Evolutionary conservation across 179 eudicot species (phyloP).

Genomic region (Pouteria campechiana): DNA sequence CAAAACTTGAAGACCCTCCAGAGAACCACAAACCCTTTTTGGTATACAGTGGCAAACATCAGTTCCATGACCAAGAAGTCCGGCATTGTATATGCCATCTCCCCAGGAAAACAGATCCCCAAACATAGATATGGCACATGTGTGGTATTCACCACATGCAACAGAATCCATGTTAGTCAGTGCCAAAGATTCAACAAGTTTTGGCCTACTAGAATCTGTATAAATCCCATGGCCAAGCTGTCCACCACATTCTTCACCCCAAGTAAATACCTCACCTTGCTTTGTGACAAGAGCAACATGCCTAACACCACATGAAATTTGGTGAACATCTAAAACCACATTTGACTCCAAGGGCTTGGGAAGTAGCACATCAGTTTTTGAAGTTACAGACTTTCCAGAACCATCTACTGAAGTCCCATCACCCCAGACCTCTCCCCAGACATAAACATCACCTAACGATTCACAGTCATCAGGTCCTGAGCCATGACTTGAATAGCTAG

Average conservation of each 20-base stretch:
- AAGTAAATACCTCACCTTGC: slow-evolving; percentile 19
- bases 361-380: slow-evolving; percentile 12
- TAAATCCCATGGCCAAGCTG: slow-evolving; percentile 15
- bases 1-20: slow-evolving; percentile 21
- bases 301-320: slow-evolving; percentile 8
- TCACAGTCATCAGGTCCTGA: slow-evolving; percentile 45
- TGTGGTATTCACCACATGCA: slow-evolving; percentile 26
- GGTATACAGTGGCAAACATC: slow-evolving; percentile 25
- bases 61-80: slow-evolving; percentile 29
- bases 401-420: slow-evolving; percentile 38
- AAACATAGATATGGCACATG: slow-evolving; percentile 15
- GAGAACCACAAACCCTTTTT: slow-evolving; percentile 16
- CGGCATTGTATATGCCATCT: slow-evolving; percentile 18
- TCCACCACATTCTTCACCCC: slow-evolving; percentile 20
- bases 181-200: slow-evolving; percentile 7
- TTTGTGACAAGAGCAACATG: slow-evolving; percentile 13
- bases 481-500: slow-evolving; percentile 32
- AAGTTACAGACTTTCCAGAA: slow-evolving; percentile 12
- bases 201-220: slow-evolving; percentile 8
- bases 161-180: slow-evolving; percentile 10
- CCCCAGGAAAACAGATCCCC: slow-evolving; percentile 29
- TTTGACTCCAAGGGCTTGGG: slow-evolving; percentile 13
- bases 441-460: slow-evolving; percentile 34
- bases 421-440: slow-evolving; percentile 15
- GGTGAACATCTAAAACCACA: slow-evolving; percentile 13